phyloP scores from a whole-genome alignment of 441 rosid species.

The Erodium trifolium region DNA sequence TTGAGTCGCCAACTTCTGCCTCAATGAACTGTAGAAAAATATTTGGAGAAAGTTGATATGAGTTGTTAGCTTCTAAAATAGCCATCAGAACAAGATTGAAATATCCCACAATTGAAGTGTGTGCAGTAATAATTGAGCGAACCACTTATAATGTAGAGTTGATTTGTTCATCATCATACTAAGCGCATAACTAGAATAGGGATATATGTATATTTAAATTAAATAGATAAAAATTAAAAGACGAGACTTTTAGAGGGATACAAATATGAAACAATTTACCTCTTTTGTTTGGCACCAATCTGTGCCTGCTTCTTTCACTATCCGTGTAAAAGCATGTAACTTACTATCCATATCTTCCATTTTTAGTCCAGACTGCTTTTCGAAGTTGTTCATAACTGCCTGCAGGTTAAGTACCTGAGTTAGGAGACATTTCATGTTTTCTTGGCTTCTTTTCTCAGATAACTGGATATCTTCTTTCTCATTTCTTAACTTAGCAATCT shows the following conservation, averaged over 20 bases:
- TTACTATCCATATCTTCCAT: conserved; percentile 38
- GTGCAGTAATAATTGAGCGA: not conserved
- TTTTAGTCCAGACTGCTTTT: conserved; percentile 42
- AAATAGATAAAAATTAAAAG: not conserved
- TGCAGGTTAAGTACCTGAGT: conserved; percentile 45
- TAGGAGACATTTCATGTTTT: conserved; percentile 43
- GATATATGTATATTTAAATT: not conserved
- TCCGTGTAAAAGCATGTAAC: conserved; percentile 38
- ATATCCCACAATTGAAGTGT: not conserved
- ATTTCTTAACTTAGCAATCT: conserved; percentile 48
- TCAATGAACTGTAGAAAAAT: conserved; percentile 55
- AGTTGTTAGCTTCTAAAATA: conserved; percentile 7
- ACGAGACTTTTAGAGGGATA: not conserved
- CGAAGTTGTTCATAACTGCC: conserved; percentile 40
- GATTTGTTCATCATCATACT: not conserved
- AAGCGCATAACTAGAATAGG: not conserved
- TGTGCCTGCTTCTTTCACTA: conserved; percentile 34
- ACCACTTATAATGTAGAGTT: not conserved
- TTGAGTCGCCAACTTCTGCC: conserved; percentile 63
- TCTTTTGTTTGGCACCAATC: conserved; percentile 46
- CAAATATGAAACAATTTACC: conserved; percentile 30
- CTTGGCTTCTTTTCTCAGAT: conserved; percentile 47
- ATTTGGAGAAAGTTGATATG: conserved; percentile 4
- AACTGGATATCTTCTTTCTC: conserved; percentile 60
- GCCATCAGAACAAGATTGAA: not conserved